These are phyloP conservation scores for Oryza meridionalis DNA, from an alignment of 176 grass and related monocot species.

Conservation along the genomic window DNA sequence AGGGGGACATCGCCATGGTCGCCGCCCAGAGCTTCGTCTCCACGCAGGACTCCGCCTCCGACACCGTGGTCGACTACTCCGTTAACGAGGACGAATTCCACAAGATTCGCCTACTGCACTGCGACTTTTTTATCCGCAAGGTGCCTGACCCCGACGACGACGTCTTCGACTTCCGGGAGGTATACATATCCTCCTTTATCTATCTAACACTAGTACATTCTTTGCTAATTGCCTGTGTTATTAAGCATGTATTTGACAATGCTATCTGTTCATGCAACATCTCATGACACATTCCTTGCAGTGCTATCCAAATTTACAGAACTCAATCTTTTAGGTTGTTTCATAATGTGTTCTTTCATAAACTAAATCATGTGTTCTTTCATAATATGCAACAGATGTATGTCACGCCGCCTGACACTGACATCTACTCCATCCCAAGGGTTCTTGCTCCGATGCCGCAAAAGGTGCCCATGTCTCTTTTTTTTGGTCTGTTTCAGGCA, in stretches of 20 bases:
- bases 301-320: background rate
- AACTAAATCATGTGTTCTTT: background rate
- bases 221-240: background rate
- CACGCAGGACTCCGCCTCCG: conserved; percentile 69
- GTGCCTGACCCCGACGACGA: conserved; percentile 75
- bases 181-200: conserved; percentile 7
- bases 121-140: conserved; percentile 89
- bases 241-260: background rate
- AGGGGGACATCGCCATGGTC: conserved; percentile 71
- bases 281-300: conserved; percentile 2
- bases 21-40: conserved; percentile 73
- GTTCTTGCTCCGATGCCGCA: conserved; percentile 79
- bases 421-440: conserved; percentile 87
- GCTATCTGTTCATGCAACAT: background rate
- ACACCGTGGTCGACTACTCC: conserved; percentile 78
- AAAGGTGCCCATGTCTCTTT: conserved; percentile 48
- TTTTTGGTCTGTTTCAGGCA: background rate
- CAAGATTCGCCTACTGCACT: conserved; percentile 78
- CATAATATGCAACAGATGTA: conserved; percentile 73
- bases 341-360: no score
- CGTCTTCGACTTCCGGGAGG: conserved; percentile 94
- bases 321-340: background rate
- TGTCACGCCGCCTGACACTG: conserved; percentile 78
- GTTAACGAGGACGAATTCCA: conserved; percentile 95
- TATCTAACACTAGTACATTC: conserved; percentile 1